Percentiles rank a stretch among this genome's conserved stretches.
These are phyloP conservation scores for Caloboletus firmus DNA, from an alignment of 1,284 basidiomycete genomes.

Conservation along the genomic window DNA sequence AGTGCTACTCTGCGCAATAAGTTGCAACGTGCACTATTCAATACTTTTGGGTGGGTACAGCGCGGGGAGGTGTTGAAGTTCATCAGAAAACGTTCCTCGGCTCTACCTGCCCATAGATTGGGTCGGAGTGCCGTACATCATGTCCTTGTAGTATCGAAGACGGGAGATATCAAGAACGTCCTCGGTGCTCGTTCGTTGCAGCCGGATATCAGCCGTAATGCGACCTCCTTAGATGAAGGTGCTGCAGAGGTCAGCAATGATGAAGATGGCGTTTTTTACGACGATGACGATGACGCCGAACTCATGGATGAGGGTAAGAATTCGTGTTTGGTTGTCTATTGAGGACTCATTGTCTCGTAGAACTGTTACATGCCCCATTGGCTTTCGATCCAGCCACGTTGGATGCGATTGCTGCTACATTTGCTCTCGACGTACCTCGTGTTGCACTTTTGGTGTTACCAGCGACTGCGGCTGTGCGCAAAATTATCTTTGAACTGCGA, in stretches of 20 bases:
- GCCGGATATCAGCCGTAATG: not conserved
- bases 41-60: constrained; percentile 56
- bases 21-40: constrained; percentile 50
- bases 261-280: constrained; percentile 18
- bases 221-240: not conserved
- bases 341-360: constrained; percentile 35
- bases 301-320: constrained; percentile 28
- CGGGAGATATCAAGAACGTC: constrained; percentile 53
- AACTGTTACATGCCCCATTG: constrained; percentile 45
- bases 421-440: constrained; percentile 70
- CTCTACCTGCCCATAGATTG: constrained; percentile 27
- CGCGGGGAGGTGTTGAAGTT: constrained; percentile 49
- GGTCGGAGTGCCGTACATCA: constrained; percentile 50
- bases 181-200: constrained; percentile 27
- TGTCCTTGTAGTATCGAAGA: constrained; percentile 57
- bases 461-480: constrained; percentile 55
- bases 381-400: constrained; percentile 54
- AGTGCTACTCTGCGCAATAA: constrained; percentile 67
- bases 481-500: constrained; percentile 62
- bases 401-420: constrained; percentile 66
- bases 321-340: not conserved
- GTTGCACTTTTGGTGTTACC: constrained; percentile 67
- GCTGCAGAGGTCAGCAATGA: constrained; percentile 9
- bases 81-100: constrained; percentile 31
- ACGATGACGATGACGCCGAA: constrained; percentile 24